Base-by-base conservation (phyloP, 2,329 filamentous ascomycete genomes). In the Chrysosporium keratinophilum region DNA sequence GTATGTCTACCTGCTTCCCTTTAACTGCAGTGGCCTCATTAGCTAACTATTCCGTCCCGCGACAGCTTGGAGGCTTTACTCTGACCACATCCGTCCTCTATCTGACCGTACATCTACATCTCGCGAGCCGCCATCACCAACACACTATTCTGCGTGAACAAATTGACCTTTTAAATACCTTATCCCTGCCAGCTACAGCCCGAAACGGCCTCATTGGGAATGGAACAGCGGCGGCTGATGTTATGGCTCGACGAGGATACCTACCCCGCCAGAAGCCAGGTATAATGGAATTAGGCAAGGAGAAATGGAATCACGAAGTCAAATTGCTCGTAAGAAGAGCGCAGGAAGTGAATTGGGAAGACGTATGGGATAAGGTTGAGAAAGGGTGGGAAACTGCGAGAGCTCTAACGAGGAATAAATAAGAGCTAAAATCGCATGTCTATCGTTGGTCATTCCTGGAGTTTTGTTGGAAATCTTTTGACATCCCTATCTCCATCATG, bases 251-350 rank as follows among this genome's bases (percentile, higher is more conserved):
- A 43, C 42, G 43, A 50, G 58, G 58, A 23, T 60, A 60, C 50
- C 37, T 54, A 49, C 41, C 43, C 49, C 28, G 42, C 31, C 45
- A 62, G 50, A 35, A 54, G 52, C 55, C 57, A 7, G 54, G 54
- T 31, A 71, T 86, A 48, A 65, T 82, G 52, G 85, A 89, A 65
- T 74, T 80, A 35, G 76, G 83, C 62, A 91, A 91, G 73, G 83
- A 87, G 63, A 75, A 80, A 56, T 91, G 87, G 87, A 91, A 93
- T 67, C 69, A 77, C 49, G 86, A 91, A 69, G 69, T 91, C 35
- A 78, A 84, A 66, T 75, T 76, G 57, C 76, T 83, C 50, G 83
- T 85, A 53, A 76, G 75, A 55, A 84, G 80, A 76, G 78, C 81
- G 54, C 81, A 88, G 69, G 76, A 71, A 34, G 81, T 78, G 57